A percentile compares a stretch with the other conserved stretches of the same genome.
Evolutionary conservation across 2,329 filamentous ascomycete genomes (phyloP).

Genomic region (Didymella exigua): DNA sequence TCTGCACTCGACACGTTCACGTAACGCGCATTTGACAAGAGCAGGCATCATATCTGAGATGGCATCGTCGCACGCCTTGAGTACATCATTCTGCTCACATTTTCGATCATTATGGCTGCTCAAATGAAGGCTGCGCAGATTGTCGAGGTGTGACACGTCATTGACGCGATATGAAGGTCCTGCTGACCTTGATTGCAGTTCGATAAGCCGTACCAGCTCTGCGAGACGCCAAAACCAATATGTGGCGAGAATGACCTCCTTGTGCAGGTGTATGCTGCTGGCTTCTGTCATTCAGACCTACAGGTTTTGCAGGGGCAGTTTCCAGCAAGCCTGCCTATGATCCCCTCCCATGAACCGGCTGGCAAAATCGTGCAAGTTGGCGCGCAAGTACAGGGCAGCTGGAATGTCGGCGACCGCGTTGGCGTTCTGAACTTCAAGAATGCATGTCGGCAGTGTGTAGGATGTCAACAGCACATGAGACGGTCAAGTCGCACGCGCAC

Average conservation of each 20-base stretch:
- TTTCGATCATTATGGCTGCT: background rate
- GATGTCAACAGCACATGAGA: conserved; percentile 23
- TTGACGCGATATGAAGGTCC: background rate
- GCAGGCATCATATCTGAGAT: background rate
- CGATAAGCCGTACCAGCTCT: conserved; percentile 25
- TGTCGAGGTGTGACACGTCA: conserved; percentile 22
- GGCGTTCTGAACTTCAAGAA: conserved; percentile 37
- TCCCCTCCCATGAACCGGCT: conserved; percentile 44
- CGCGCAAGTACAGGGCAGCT: conserved; percentile 29
- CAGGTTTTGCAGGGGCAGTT: conserved; percentile 36
- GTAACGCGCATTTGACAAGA: background rate
- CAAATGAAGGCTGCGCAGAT: conserved; percentile 31
- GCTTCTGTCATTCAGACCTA: conserved; percentile 38
- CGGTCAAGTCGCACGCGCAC: conserved; percentile 16
- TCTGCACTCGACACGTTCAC: background rate
- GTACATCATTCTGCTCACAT: background rate
- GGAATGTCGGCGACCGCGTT: conserved; percentile 40
- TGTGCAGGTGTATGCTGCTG: conserved; percentile 31
- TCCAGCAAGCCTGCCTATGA: conserved; percentile 31
- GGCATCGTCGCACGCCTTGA: background rate
- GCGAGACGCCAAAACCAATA: conserved; percentile 20
- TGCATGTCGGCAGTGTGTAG: conserved; percentile 29
- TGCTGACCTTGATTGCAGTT: conserved; percentile 14
- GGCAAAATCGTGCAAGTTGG: conserved; percentile 38
- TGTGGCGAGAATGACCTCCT: conserved; percentile 31